phyloP scores from a whole-genome alignment of 306 rosid genomes.

The Inga laurina region DNA sequence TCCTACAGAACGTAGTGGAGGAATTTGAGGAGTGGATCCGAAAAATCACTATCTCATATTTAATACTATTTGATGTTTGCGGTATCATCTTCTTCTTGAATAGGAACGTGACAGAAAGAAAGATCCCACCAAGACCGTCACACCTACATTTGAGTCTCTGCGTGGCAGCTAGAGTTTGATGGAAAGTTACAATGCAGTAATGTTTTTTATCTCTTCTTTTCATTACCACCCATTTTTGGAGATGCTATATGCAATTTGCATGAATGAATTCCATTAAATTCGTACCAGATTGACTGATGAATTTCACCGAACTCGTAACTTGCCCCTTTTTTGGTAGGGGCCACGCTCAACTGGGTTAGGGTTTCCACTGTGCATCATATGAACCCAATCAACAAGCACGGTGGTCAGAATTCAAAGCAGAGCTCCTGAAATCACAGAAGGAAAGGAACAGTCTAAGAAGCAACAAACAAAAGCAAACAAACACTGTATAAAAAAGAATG shows the following conservation, averaged over 20 bases:
- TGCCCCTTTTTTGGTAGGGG: constrained; percentile 5
- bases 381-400: constrained; percentile 26
- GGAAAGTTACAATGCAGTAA: constrained; percentile 34
- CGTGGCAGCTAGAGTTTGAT: background rate
- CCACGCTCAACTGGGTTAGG: background rate
- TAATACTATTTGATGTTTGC: constrained; percentile 19
- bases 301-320: background rate
- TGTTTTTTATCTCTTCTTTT: background rate
- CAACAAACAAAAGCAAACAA: background rate
- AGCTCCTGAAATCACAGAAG: background rate
- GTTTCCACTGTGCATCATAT: background rate
- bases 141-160: background rate
- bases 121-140: constrained; percentile 28
- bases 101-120: constrained; percentile 32
- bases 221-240: background rate
- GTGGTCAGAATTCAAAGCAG: constrained; percentile 1
- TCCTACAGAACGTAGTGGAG: constrained; percentile 11
- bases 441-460: background rate
- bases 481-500: background rate
- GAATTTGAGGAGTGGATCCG: constrained; percentile 28
- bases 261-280: background rate
- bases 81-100: constrained; percentile 20
- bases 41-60: constrained; percentile 26
- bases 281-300: background rate
- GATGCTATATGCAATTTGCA: background rate